Conservation (phyloP, 495 filamentous ascomycete genomes). For the Aspergillus funiculosus region DNA sequence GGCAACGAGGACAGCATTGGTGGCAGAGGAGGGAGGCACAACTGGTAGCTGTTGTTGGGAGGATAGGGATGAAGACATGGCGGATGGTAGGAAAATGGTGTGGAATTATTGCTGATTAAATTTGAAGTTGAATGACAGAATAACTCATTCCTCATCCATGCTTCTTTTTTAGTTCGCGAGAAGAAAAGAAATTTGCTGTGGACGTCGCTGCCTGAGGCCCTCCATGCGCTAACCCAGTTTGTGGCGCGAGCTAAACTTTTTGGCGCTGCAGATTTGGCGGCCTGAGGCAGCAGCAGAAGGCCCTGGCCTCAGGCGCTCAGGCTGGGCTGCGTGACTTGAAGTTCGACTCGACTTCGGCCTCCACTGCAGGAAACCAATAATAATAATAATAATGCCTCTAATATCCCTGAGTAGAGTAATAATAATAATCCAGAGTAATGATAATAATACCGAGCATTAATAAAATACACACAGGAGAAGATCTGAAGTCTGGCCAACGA, state of each 20-base stretch:
- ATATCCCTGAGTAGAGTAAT: too few species aligned
- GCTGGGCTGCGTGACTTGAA: conserved; percentile 15
- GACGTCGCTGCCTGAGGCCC: conserved; percentile 1
- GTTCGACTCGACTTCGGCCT: conserved; percentile 1
- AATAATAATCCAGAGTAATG: too few species aligned
- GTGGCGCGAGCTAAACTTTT: neutral
- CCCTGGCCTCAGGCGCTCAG: conserved; percentile 18
- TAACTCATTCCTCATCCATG: too few species aligned
- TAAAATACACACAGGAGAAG: too few species aligned
- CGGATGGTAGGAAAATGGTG: neutral
- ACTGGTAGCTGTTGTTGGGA: neutral
- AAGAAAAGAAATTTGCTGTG: too few species aligned
- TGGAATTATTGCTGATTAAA: too few species aligned
- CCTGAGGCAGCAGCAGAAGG: conserved; percentile 12
- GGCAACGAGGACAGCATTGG: conserved; percentile 79
- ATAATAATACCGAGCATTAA: too few species aligned
- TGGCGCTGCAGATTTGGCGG: neutral
- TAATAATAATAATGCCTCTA: too few species aligned
- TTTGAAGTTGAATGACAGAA: too few species aligned
- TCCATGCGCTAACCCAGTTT: neutral
- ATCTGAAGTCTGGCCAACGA: conserved; percentile 19
- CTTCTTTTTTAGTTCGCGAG: conserved; percentile 6
- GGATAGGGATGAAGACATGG: too few species aligned
- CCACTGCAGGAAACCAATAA: conserved; percentile 19
- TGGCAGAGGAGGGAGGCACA: conserved; percentile 59